These are phyloP conservation scores for Physaria fendleri DNA, from an alignment of 345 rosid species.

Conservation along the genomic window DNA sequence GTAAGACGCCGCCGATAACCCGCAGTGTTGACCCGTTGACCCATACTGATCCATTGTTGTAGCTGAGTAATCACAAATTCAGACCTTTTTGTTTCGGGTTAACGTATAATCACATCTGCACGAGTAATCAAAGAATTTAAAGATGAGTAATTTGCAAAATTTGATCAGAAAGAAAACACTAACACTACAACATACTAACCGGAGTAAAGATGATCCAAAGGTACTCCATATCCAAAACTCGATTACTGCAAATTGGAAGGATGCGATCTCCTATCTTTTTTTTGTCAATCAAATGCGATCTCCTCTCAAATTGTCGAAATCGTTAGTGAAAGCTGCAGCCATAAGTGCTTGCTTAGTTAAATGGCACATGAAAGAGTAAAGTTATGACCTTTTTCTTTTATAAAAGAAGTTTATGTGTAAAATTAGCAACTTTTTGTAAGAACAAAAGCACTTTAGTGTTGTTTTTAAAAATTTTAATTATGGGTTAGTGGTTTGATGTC, in stretches of 20 bases:
- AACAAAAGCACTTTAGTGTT: slow-evolving; percentile 4
- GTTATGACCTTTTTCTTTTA: slow-evolving; percentile 10
- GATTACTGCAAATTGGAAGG: background rate
- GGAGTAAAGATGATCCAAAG: background rate
- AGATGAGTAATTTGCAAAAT: background rate
- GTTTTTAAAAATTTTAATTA: slow-evolving; percentile 6
- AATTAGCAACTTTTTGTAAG: slow-evolving; percentile 9
- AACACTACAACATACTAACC: background rate
- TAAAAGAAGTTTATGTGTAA: background rate
- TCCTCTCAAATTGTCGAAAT: background rate
- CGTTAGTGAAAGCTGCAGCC: slow-evolving; percentile 2
- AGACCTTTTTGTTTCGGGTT: background rate
- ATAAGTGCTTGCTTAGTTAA: background rate
- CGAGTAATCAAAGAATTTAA: background rate
- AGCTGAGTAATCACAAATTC: slow-evolving; percentile 15
- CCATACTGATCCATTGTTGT: slow-evolving; percentile 47
- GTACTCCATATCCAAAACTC: background rate
- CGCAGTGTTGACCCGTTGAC: slow-evolving; percentile 76
- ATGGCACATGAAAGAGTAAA: slow-evolving; percentile 15
- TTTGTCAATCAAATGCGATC: too few species aligned
- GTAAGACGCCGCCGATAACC: slow-evolving; percentile 73
- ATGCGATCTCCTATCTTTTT: background rate
- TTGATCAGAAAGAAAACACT: slow-evolving; percentile 1
- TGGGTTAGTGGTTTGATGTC: slow-evolving; percentile 23
- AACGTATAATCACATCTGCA: slow-evolving; percentile 15